phyloP scores from a whole-genome alignment of 2,329 filamentous ascomycete genomes.

The Botrytis medusae region DNA sequence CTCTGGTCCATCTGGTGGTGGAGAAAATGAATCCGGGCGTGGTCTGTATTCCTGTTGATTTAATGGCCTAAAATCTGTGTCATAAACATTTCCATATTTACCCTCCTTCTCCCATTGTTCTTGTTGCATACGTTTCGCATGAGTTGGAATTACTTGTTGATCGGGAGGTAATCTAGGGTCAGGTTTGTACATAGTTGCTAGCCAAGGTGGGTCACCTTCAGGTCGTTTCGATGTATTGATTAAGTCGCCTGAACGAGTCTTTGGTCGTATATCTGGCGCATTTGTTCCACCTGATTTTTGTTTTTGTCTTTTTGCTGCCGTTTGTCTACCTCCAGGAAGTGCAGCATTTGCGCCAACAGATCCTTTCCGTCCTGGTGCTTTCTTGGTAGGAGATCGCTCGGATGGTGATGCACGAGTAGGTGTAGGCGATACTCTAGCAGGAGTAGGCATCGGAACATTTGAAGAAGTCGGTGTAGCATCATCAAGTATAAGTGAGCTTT shows the following conservation, averaged over 20 bases:
- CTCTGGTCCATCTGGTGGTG: slow-evolving; percentile 26
- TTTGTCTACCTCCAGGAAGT: slow-evolving; percentile 35
- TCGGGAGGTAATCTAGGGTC: slow-evolving; percentile 92
- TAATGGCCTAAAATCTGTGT: slow-evolving; percentile 81
- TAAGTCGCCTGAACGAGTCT: slow-evolving; percentile 60
- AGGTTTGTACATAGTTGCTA: slow-evolving; percentile 91
- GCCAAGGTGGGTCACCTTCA: slow-evolving; percentile 94
- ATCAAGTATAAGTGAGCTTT: slow-evolving; percentile 48
- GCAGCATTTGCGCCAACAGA: slow-evolving; percentile 23
- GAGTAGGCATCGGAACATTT: slow-evolving; percentile 37
- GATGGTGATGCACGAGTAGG: slow-evolving; percentile 42
- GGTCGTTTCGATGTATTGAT: slow-evolving; percentile 58
- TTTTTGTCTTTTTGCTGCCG: slow-evolving; percentile 49
- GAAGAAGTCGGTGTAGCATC: slow-evolving; percentile 46
- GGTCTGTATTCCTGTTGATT: slow-evolving; percentile 67
- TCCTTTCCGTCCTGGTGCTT: slow-evolving; percentile 32
- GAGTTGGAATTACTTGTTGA: slow-evolving; percentile 91
- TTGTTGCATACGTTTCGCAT: slow-evolving; percentile 86
- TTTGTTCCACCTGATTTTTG: slow-evolving; percentile 59
- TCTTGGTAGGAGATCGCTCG: slow-evolving; percentile 58
- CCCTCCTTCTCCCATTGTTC: slow-evolving; percentile 95
- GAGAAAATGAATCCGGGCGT: slow-evolving; percentile 64
- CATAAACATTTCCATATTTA: slow-evolving; percentile 80
- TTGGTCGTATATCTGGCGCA: slow-evolving; percentile 52
- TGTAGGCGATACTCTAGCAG: slow-evolving; percentile 23